A percentile compares a stretch with the other conserved stretches of the same genome.
phyloP scores from a whole-genome alignment of 805 yeast genomes.

The Huiozyma naganishii region DNA sequence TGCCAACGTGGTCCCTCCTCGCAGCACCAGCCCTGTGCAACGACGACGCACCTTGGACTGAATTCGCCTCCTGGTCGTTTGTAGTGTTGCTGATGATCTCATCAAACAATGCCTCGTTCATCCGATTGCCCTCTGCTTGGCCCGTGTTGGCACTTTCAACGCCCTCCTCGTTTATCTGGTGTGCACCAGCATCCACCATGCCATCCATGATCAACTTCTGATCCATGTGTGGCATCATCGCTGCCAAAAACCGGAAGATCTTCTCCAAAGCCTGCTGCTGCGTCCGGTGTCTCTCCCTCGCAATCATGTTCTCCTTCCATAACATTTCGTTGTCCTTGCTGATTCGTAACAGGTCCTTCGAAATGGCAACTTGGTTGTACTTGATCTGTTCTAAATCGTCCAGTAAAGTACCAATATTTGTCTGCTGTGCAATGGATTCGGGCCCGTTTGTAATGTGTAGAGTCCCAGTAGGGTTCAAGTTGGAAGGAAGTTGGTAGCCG shows the following conservation, averaged over 20 bases:
- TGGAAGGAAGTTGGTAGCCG: neutral
- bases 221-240: constrained; percentile 35
- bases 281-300: constrained; percentile 73
- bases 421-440: constrained; percentile 1
- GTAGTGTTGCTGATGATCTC: neutral
- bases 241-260: constrained; percentile 76
- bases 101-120: neutral
- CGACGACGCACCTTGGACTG: too few species aligned
- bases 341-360: constrained; percentile 75
- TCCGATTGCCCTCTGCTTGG: neutral
- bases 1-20: too few species aligned
- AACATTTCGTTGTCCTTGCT: constrained; percentile 78
- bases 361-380: constrained; percentile 65
- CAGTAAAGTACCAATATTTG: constrained; percentile 30
- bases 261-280: constrained; percentile 85
- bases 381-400: constrained; percentile 68
- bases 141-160: neutral
- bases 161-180: neutral
- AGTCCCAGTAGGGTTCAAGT: neutral
- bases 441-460: constrained; percentile 3
- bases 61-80: too few species aligned
- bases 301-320: constrained; percentile 80
- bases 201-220: constrained; percentile 23
- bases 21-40: too few species aligned
- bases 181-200: constrained; percentile 2